Conservation (phyloP, 2,329 filamentous ascomycete genomes). For the Aureobasidium sp. region DNA sequence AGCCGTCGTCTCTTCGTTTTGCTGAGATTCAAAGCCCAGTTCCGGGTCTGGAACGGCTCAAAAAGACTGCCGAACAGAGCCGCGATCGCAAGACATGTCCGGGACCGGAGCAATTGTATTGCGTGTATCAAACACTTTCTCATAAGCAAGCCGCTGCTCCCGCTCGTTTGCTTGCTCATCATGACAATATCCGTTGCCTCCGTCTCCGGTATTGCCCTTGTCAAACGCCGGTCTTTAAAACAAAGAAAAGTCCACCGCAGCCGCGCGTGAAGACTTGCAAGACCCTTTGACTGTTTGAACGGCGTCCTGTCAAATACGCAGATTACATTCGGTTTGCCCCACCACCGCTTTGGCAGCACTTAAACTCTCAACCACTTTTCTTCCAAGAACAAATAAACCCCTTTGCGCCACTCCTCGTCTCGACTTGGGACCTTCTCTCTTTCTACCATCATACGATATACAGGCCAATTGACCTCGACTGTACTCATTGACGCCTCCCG, state of each 20-base stretch:
- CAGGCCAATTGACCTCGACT: neutral
- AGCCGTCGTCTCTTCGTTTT: neutral
- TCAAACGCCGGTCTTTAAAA: neutral
- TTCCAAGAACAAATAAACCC: slow-evolving; percentile 2
- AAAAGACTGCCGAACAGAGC: slow-evolving; percentile 1
- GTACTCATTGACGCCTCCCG: neutral
- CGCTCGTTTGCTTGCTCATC: slow-evolving; percentile 11
- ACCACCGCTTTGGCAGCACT: slow-evolving; percentile 5
- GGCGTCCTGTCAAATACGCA: neutral
- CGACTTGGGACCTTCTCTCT: neutral
- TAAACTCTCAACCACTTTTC: slow-evolving; percentile 7
- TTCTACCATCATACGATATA: neutral
- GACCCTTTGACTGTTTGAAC: slow-evolving; percentile 6
- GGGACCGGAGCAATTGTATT: neutral
- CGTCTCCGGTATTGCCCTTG: neutral
- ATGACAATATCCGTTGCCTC: slow-evolving; percentile 11
- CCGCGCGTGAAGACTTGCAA: neutral
- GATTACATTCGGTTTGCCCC: neutral
- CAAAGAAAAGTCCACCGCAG: neutral
- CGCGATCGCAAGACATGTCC: neutral
- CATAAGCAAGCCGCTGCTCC: slow-evolving; percentile 2
- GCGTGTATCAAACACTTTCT: slow-evolving; percentile 4
- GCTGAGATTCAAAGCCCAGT: neutral
- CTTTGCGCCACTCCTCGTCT: neutral
- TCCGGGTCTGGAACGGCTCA: slow-evolving; percentile 10